Conservation (phyloP, 2,329 filamentous ascomycete species). For the Ilyonectria destructans region DNA sequence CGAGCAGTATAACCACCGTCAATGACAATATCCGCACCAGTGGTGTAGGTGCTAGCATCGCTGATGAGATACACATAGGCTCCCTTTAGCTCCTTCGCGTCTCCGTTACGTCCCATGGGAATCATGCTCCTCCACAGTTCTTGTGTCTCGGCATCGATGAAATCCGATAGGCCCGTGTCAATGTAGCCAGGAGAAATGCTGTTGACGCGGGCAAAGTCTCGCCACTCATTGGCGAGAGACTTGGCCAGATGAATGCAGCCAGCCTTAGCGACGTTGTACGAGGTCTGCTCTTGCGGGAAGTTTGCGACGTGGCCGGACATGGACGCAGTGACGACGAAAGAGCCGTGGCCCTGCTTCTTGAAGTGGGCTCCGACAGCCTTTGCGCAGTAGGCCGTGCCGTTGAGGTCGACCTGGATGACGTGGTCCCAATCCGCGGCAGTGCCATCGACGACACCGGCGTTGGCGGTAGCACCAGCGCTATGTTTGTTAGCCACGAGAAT, state of each 20-base stretch:
- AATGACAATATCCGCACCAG: conserved; percentile 65
- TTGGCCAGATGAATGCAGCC: conserved; percentile 70
- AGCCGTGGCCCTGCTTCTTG: conserved; percentile 60
- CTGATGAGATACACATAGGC: conserved; percentile 69
- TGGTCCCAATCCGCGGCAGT: conserved; percentile 77
- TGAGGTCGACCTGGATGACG: conserved; percentile 63
- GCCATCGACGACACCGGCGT: conserved; percentile 77
- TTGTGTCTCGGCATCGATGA: conserved; percentile 29
- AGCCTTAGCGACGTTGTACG: conserved; percentile 71
- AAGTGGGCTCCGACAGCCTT: conserved; percentile 63
- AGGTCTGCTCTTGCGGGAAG: conserved; percentile 67
- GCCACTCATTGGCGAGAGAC: conserved; percentile 69
- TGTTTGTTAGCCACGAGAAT: conserved; percentile 18
- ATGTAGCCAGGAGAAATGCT: conserved; percentile 66
- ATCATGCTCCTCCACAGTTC: conserved; percentile 59
- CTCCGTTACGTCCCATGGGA: conserved; percentile 69
- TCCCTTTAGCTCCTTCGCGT: conserved; percentile 78
- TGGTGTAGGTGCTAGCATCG: conserved; percentile 67
- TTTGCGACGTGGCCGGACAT: conserved; percentile 67
- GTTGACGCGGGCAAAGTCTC: conserved; percentile 71
- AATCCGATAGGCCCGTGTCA: conserved; percentile 67
- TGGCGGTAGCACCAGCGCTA: conserved; percentile 77
- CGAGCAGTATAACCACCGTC: conserved; percentile 55
- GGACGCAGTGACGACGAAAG: conserved; percentile 67
- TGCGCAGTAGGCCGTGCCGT: conserved; percentile 63